phyloP scores from a whole-genome alignment of 2,329 filamentous ascomycete genomes.

The Aspergillus uvarum region DNA sequence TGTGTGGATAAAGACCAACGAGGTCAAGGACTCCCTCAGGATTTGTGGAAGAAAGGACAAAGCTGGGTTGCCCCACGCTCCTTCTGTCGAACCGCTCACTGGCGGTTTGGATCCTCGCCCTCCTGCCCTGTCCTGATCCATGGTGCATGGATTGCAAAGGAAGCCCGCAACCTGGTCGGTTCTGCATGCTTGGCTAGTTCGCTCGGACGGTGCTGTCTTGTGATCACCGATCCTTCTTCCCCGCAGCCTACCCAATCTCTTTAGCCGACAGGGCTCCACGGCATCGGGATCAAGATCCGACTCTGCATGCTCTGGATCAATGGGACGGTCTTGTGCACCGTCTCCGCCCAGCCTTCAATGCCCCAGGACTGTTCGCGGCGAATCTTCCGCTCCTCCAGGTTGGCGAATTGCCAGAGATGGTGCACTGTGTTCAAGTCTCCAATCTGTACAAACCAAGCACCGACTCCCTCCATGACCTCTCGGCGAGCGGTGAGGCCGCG shows the following conservation, averaged over 20 bases:
- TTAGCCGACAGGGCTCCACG: constrained; percentile 89
- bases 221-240: constrained; percentile 7
- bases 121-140: not conserved
- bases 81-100: not conserved
- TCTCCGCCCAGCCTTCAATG: constrained; percentile 92
- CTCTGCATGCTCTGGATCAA: constrained; percentile 97
- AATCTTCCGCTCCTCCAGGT: constrained; percentile 88
- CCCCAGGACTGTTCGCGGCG: constrained; percentile 93
- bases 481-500: constrained; percentile 84
- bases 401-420: constrained; percentile 97
- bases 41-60: not conserved
- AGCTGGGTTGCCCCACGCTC: constrained; percentile 1
- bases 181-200: not conserved
- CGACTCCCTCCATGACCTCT: constrained; percentile 97
- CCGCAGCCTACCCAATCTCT: not conserved
- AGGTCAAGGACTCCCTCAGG: not conserved
- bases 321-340: constrained; percentile 96
- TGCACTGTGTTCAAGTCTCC: constrained; percentile 97
- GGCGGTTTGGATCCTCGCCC: not conserved
- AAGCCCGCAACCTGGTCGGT: constrained; percentile 2
- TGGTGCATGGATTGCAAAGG: constrained; percentile 4
- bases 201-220: constrained; percentile 1
- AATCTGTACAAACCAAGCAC: constrained; percentile 98
- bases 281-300: constrained; percentile 87
- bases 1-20: constrained; percentile 6